Evolutionary conservation across 2,329 filamentous ascomycete genomes (phyloP), one percentile per base, ranked within the genome.

Genomic region (Fusarium sp.): DNA sequence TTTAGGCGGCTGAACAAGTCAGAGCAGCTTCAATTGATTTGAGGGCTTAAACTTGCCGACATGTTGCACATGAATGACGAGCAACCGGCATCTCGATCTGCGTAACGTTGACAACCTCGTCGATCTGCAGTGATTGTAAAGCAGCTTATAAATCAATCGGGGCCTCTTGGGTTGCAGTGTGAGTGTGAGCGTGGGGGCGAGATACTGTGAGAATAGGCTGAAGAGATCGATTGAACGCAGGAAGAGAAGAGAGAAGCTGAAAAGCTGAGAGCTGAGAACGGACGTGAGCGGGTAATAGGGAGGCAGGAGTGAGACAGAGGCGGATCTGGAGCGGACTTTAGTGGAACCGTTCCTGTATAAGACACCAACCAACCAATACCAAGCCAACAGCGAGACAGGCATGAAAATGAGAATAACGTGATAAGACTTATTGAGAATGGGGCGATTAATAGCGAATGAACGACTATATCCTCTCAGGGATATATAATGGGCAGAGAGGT

Each of bases 51-150:
- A 2, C 60, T 39, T 20, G 60, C 60, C 60, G 60, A 36, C 54
- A 63, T 35, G 52, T 44, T 47, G 26, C 35, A 28, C 60, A 63
- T 18, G 60, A 48, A 60, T 63, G 54, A 14, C 52, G 60, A 47
- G 60, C 41, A 20, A 41, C 36, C 22, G 54, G 26, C 60, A 63
- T 63, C 35, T 33, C n/a, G 24, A 47, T 56, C 52, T n/a, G 22
- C 10, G 41, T 31, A 60, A 48, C 54, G 41, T 41, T 60, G 28
- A 39, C 11, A 20, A 13, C 28, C 22, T 28, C 15, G 22, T 18
- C 7, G n/a, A 26, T 17, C 26, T 33, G 51, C 15, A 20, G 24
- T 13, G 26, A 33, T 39, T 47, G 10, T 1, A 36, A 59, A 59
- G 22, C 26, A 39, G 35, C 38, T 60, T 60, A 48, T 31, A 35